Percentiles rank a stretch among this genome's conserved stretches.
These are phyloP conservation scores for Leonotis leonurus DNA, from an alignment of 257 asterid genomes.

Conservation along the genomic window DNA sequence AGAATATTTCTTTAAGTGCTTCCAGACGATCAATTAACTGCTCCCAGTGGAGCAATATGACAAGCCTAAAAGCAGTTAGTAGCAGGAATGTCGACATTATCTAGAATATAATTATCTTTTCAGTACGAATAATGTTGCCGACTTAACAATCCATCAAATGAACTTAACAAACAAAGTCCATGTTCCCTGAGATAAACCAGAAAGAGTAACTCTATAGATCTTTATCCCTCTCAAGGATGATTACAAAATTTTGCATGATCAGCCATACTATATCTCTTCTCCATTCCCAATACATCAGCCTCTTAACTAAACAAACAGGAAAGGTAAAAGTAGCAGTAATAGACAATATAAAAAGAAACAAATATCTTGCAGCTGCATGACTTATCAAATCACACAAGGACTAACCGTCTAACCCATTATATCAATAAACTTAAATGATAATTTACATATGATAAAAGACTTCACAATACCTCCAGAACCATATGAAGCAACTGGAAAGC, in stretches of 20 bases:
- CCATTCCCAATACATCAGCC: not conserved
- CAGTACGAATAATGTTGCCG: not conserved
- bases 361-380: not conserved
- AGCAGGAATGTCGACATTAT: not conserved
- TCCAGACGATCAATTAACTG: not conserved
- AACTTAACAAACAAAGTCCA: slow-evolving; percentile 9
- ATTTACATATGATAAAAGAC: slow-evolving; percentile 1
- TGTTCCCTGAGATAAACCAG: slow-evolving; percentile 11
- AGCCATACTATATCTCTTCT: not conserved
- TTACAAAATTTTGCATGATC: not conserved
- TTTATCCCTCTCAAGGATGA: not conserved
- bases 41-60: slow-evolving; percentile 7
- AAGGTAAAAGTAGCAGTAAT: not conserved
- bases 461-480: slow-evolving; percentile 86
- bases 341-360: not conserved
- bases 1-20: not conserved
- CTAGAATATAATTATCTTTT: not conserved
- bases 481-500: slow-evolving; percentile 99
- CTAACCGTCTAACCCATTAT: not conserved
- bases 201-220: not conserved
- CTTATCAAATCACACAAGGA: slow-evolving; percentile 7
- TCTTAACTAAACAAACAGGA: not conserved
- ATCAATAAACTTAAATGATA: slow-evolving; percentile 10
- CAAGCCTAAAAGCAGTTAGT: not conserved
- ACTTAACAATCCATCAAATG: not conserved